phyloP scores from a whole-genome alignment of 2,329 filamentous ascomycete species.

The Apiospora malaysiana region DNA sequence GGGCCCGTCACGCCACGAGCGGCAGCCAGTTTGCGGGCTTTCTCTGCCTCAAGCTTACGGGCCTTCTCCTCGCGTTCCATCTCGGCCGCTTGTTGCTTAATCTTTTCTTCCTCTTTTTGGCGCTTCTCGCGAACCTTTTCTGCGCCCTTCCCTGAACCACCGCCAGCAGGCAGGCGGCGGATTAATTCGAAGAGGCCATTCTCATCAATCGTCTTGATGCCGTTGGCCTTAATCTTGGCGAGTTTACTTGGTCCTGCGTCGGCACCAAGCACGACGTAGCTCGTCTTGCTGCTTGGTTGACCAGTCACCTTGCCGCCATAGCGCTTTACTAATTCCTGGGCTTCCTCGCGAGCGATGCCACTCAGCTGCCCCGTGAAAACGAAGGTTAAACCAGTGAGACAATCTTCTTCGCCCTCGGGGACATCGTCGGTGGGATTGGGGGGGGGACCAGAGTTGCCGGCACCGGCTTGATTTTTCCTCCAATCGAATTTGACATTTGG shows the following conservation, averaged over 20 bases:
- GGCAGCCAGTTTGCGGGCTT: conserved; percentile 58
- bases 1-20: conserved; percentile 46
- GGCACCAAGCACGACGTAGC: conserved; percentile 86
- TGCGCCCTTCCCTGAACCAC: conserved; percentile 86
- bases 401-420: conserved; percentile 85
- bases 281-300: conserved; percentile 90
- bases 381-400: conserved; percentile 86
- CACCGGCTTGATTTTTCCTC: conserved; percentile 63
- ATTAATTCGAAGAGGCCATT: conserved; percentile 90
- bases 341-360: conserved; percentile 83
- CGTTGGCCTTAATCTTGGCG: conserved; percentile 78
- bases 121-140: conserved; percentile 86
- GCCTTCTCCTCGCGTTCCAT: conserved; percentile 83
- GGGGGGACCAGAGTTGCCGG: conserved; percentile 67
- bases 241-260: conserved; percentile 96
- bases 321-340: conserved; percentile 83
- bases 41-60: conserved; percentile 57
- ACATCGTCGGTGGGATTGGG: conserved; percentile 72
- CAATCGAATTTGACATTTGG: conserved; percentile 81
- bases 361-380: conserved; percentile 93
- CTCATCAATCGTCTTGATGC: conserved; percentile 92
- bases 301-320: conserved; percentile 91
- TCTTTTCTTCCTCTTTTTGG: conserved; percentile 81
- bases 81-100: conserved; percentile 78
- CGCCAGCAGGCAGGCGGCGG: conserved; percentile 78